Evolutionary conservation across 1,139 yeast species (phyloP), one percentile per base, ranked within the genome.

Genomic region (Yamadazyma epiphylla): DNA sequence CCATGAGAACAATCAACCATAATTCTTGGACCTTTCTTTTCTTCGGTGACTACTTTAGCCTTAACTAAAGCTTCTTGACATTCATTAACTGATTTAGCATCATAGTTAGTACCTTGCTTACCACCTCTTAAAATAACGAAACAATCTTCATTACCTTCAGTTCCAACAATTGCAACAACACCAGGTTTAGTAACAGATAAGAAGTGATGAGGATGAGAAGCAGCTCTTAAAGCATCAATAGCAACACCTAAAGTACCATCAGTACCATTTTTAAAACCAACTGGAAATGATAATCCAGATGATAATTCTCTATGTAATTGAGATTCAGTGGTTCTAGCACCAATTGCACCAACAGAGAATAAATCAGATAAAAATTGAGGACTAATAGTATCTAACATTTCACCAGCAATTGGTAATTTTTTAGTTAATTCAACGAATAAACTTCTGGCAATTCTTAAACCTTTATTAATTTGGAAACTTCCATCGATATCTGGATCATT

Each of bases 1-100:
- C 96, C 98, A 55, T 91, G 98, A 24, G 96, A 88, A 57, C 97
- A 91, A 62, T 91, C 98, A 40, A 91, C 80, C 97, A 91, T 91
- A 53, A 91, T 84, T 59, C 94, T 75, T 48, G 83, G 78, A 25
- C 64, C 70, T 21, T 63, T 59, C 33, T 67, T 64, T 33, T 58
- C 60, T 13, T 62, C 65, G 20, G 64, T 62, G 20, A 74, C 58
- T 19, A 80, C 63, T 28, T 76, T 74, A 19, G 84, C 73, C 47
- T 77, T 75, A 26, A 54, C 56, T 42, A 89, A 69, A 45, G 79
- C 78, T 12, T 62, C 77, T 52, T 82, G 76, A 25, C 95, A 87
- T 31, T 73, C 75, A 28, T 67, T 60, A 11, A 91, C 89, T 13
- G 80, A 75, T 39, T 70, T 77, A 34, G 79, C 80, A 53, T 89